Evolutionary conservation across 2,329 filamentous ascomycete species (phyloP).

Genomic region (Fusarium sp.): DNA sequence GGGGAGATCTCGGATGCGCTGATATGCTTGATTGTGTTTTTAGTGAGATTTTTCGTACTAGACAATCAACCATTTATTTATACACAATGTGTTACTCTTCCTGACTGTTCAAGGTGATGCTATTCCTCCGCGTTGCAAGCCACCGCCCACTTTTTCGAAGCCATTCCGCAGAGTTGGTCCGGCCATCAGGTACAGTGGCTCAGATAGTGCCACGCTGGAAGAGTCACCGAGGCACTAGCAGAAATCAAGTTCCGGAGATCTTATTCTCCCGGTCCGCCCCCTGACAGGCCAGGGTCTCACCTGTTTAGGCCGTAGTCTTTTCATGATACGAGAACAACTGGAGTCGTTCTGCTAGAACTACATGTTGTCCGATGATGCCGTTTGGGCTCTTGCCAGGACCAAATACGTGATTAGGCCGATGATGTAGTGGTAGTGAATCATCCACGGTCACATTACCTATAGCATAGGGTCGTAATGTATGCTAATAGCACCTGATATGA

Average conservation of each 20-base stretch:
- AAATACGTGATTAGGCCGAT: background rate
- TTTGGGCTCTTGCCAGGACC: background rate
- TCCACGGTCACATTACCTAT: background rate
- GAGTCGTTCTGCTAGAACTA: background rate
- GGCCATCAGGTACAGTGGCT: background rate
- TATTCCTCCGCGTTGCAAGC: background rate
- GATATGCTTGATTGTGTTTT: background rate
- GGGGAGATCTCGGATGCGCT: background rate
- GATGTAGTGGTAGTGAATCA: background rate
- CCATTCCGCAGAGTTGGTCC: background rate
- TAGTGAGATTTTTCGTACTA: background rate
- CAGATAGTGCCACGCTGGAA: background rate
- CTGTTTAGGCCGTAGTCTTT: background rate
- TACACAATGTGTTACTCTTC: background rate
- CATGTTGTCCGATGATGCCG: background rate
- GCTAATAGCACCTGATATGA: too few species aligned
- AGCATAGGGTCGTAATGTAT: too few species aligned
- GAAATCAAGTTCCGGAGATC: background rate
- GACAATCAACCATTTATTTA: background rate
- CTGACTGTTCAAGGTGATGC: background rate
- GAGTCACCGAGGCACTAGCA: background rate
- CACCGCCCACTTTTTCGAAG: background rate
- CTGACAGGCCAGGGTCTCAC: background rate
- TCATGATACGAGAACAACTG: background rate
- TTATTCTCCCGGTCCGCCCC: background rate